Base-by-base conservation (phyloP, 1,284 basidiomycete genomes). In the Boletellus sp. region DNA sequence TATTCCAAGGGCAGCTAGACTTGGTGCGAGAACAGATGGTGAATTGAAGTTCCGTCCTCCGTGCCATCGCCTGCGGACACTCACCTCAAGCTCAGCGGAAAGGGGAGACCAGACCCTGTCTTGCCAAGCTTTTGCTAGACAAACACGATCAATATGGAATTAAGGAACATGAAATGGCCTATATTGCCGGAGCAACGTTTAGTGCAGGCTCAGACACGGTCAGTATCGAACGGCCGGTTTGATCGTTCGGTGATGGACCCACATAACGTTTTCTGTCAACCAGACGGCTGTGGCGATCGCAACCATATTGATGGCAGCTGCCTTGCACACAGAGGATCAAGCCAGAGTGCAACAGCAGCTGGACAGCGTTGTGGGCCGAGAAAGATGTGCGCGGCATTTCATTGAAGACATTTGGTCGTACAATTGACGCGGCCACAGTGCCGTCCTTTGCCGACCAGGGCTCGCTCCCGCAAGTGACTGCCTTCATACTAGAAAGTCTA, bases 131-230 rank as follows among this genome's bases (percentile, higher is more conserved):
- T 49, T 70, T 84, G 16, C 59, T 83, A 2, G 75, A 80, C 41
- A 67, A 71, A 9, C 74, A 77, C 48, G 52, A 63, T 6, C 69
- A 75, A 39, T 70, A 77, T 20, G 70, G 69, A 4, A 63, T 84
- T 3, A 69, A 73, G 0, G 71, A 76, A 40, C 64, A 74, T 40
- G 70, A 83, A 48, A 68, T 74, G 2, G 75, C 78, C 0, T 83
- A 82, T 56, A 69, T 83, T 7, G 77, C 78, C 1, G 80, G 81
- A 0, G 72, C 73, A 8, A 76, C 82, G 69, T 82, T 81, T 47
- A 78, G 77, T 25, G 80, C 80, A 8, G 79, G 80, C 2, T 74
- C 76, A 0, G 80, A 80, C 48, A 82, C 79, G 4, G 72, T 72
- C 13, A 25, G 63, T 49, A 14, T 34, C 27, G 26, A 26, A 29